Percentiles rank a stretch among this genome's conserved stretches.
Evolutionary conservation across 2,329 filamentous ascomycete genomes (phyloP).

Genomic region (Ophiostoma pallidulum): DNA sequence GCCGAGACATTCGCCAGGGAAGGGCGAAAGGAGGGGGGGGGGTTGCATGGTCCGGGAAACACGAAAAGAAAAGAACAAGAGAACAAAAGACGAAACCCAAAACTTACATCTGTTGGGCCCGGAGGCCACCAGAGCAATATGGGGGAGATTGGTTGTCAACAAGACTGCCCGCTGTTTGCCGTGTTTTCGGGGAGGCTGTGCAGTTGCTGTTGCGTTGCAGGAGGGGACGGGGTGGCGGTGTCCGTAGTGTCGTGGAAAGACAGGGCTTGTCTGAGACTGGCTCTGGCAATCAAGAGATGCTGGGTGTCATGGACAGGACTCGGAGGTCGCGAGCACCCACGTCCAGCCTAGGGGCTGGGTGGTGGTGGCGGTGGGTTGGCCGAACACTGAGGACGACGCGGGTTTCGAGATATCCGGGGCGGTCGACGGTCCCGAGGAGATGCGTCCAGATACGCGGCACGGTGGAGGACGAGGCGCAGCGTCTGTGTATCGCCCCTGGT

Average conservation of each 20-base stretch:
- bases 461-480: constrained; percentile 3
- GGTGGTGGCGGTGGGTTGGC: too few relatives aligned
- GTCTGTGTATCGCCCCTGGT: constrained; percentile 1
- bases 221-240: too few relatives aligned
- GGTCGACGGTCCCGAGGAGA: background rate
- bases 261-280: too few relatives aligned
- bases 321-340: background rate
- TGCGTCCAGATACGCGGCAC: background rate
- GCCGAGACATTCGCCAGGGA: constrained; percentile 5
- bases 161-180: background rate
- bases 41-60: too few relatives aligned
- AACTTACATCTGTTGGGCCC: constrained; percentile 15
- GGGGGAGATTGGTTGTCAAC: background rate
- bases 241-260: too few relatives aligned
- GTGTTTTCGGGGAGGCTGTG: too few relatives aligned
- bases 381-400: too few relatives aligned
- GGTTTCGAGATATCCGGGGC: too few relatives aligned
- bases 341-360: too few relatives aligned
- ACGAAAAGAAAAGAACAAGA: background rate
- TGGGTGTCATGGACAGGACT: constrained; percentile 1
- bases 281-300: background rate
- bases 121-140: constrained; percentile 15
- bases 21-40: too few relatives aligned
- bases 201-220: background rate
- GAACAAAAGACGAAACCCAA: background rate